Evolutionary conservation across 176 grass and related monocot species (phyloP).

Genomic region (Pontederia crassipes): DNA sequence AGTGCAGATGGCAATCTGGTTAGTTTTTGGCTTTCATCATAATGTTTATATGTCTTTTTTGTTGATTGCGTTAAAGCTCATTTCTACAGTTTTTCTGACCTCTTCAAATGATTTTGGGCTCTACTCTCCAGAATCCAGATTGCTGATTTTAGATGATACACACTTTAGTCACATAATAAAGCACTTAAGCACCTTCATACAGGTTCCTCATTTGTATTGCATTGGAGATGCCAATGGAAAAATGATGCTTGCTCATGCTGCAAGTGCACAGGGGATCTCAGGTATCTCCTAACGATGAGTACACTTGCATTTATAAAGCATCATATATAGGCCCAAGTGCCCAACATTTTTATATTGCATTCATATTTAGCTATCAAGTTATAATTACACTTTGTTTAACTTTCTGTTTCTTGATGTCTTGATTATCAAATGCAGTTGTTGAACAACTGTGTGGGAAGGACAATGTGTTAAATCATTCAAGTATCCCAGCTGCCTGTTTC

Average conservation of each 20-base stretch:
- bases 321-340: no score
- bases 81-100: no score
- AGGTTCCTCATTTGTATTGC: slow-evolving; percentile 90
- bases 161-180: not conserved
- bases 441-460: slow-evolving; percentile 69
- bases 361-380: slow-evolving; percentile 2
- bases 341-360: no score
- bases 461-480: slow-evolving; percentile 91
- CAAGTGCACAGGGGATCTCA: slow-evolving; percentile 97
- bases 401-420: slow-evolving; percentile 20
- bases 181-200: not conserved
- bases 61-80: no score
- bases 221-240: slow-evolving; percentile 99
- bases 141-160: not conserved
- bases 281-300: slow-evolving; percentile 17
- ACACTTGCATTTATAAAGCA: no score
- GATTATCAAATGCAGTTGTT: slow-evolving; percentile 42
- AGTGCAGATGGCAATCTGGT: slow-evolving; percentile 78
- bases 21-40: slow-evolving; percentile 6
- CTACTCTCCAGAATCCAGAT: no score
- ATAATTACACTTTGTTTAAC: slow-evolving; percentile 9
- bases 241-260: slow-evolving; percentile 98
- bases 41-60: no score
- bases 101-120: no score
- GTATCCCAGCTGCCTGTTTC: slow-evolving; percentile 81